Evolutionary conservation across 2,329 filamentous ascomycete species (phyloP), one percentile per base, ranked within the genome.

Genomic region (Pleomassaria siparia): DNA sequence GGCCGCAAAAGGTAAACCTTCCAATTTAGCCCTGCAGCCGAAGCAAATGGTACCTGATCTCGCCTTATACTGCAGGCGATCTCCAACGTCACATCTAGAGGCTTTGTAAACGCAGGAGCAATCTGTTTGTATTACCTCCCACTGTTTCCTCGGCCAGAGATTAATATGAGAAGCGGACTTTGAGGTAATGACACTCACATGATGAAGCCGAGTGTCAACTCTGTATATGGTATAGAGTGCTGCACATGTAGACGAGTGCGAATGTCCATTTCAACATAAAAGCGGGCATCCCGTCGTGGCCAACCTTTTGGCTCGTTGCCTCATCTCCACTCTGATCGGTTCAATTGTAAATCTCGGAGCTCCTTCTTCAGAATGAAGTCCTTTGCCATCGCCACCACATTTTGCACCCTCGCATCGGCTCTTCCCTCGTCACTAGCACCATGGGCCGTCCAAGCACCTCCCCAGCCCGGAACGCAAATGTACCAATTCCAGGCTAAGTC

Each of bases 401-500:
- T 64, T 21, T 58, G 49, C 44, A 57, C 51, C 42, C 28, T 60
- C n/a, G 53, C 50, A 11, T 52, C 60, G 43, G 56, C 61, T 15
- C 51, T 44, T 25, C 60, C 63, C n/a, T 32, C 35, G 28, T 22
- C 35, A 24, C 24, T 37, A 13, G 44, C 32, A 3, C 51, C 51
- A 21, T 57, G 51, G 52, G 49, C 47, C 15, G 29, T 40, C 28
- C 36, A 58, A 24, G 49, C 54, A 18, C 59, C 59, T 20, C 61
- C 59, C 21, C 56, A 56, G 26, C 32, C 53, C 2, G 58, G 55
- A 3, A 60, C 61, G 9, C 47, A 56, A n/a, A 53, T 64, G 43
- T 67, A 64, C 47, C 54, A 54, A 18, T 48, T 67, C 4, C 60
- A 62, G 29, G 39, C 58, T 29, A 65, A 60, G 32, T 66, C 62